Evolutionary conservation across 805 yeast species (phyloP).

Genomic region (Kodamaea kaohsiungensis): DNA sequence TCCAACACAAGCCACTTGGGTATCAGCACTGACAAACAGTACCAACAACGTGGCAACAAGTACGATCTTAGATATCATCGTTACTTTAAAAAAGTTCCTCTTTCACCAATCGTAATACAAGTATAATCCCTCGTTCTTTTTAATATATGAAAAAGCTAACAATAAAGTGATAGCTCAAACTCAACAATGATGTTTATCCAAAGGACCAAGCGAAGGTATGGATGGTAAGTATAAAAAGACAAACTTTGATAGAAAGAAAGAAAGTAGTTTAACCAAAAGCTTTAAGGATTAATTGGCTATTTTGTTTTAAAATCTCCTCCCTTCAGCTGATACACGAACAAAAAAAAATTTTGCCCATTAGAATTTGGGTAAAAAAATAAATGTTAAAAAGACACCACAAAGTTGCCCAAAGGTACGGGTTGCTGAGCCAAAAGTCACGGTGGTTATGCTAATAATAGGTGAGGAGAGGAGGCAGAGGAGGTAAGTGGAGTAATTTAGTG

Average conservation of each 20-base stretch:
- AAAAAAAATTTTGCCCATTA: neutral
- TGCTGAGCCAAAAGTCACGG: neutral
- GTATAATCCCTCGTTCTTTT: no score
- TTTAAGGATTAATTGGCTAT: neutral
- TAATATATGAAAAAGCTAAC: no score
- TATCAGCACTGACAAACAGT: slow-evolving; percentile 4
- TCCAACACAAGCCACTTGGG: slow-evolving; percentile 30
- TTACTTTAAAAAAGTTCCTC: no score
- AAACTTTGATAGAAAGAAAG: neutral
- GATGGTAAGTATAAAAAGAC: neutral
- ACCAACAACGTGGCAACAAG: neutral
- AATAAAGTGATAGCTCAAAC: no score
- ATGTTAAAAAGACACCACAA: neutral
- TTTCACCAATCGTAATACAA: no score
- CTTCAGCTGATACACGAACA: neutral
- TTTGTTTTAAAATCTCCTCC: slow-evolving; percentile 1
- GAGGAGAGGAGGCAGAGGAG: no score
- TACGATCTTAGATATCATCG: neutral
- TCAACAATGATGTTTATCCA: neutral
- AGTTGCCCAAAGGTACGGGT: neutral
- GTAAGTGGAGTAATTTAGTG: no score
- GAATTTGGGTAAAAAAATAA: neutral
- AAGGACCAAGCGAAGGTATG: neutral
- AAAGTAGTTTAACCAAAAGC: neutral
- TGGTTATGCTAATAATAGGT: neutral